phyloP scores from a whole-genome alignment of 2,329 filamentous ascomycete species.

The Sporothrix protearum region DNA sequence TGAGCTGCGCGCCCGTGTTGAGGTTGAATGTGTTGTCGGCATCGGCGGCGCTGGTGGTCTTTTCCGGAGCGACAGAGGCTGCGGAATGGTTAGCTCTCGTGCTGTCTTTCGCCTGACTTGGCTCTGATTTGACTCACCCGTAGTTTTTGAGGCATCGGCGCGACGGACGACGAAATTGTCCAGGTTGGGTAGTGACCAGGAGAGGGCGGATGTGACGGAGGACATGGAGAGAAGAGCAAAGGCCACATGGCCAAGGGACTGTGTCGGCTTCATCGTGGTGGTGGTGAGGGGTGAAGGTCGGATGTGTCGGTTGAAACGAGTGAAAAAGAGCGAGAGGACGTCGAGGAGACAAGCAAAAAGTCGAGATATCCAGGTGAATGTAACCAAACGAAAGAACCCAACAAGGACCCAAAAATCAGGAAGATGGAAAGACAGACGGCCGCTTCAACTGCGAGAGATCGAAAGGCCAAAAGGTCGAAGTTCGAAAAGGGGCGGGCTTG shows the following conservation, averaged over 20 bases:
- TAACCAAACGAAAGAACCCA: background rate
- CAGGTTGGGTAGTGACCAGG: constrained; percentile 53
- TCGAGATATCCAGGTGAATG: background rate
- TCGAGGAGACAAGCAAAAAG: background rate
- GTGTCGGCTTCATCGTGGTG: constrained; percentile 35
- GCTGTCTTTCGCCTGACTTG: background rate
- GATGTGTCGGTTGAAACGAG: background rate
- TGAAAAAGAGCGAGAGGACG: background rate
- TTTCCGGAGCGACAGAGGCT: background rate
- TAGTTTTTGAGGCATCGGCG: constrained; percentile 25
- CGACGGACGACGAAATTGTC: constrained; percentile 53
- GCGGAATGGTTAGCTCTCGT: constrained; percentile 30
- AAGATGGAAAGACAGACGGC: background rate
- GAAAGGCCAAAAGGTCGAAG: background rate
- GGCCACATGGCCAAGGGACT: constrained; percentile 46
- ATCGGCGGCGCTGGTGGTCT: constrained; percentile 22
- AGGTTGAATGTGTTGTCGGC: constrained; percentile 38
- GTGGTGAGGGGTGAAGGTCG: background rate
- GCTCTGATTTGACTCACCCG: background rate
- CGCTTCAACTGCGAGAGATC: background rate
- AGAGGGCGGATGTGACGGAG: constrained; percentile 45
- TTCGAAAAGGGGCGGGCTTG: background rate
- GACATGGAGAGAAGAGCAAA: constrained; percentile 52
- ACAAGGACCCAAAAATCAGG: background rate
- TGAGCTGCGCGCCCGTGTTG: constrained; percentile 39